Evolutionary conservation across 2,329 filamentous ascomycete genomes (phyloP), one percentile per base, ranked within the genome.

Genomic region (Nemania abortiva): DNA sequence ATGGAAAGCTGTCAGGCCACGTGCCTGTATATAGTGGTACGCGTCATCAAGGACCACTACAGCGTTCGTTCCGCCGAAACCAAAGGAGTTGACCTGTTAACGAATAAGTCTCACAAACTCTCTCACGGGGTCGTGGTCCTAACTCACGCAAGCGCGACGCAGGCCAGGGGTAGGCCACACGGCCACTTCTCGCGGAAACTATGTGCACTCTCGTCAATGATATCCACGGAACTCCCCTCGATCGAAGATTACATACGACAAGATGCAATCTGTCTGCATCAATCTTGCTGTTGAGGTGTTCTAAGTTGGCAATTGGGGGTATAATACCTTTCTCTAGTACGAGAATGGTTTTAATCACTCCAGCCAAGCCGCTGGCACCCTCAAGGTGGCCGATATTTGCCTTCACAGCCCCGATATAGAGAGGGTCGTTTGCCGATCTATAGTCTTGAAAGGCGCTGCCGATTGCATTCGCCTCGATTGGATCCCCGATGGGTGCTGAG

Each of bases 341-440:
- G 13, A 74, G 57, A 2, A 74, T 50, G 1, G 67, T 63, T 53
- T 72, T 74, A 42, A 76, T 69, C 7, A 76, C 39, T 50, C 74
- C 68, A n/a, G n/a, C n/a, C n/a, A n/a, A n/a, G n/a, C n/a, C n/a
- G n/a, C n/a, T n/a, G n/a, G n/a, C n/a, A n/a, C n/a, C n/a, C n/a
- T n/a, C n/a, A n/a, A n/a, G n/a, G n/a, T n/a, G n/a, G n/a, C n/a
- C n/a, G n/a, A n/a, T n/a, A n/a, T n/a, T n/a, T n/a, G n/a, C n/a
- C n/a, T n/a, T n/a, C n/a, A n/a, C n/a, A n/a, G n/a, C n/a, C n/a
- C n/a, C n/a, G n/a, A n/a, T n/a, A n/a, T n/a, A n/a, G n/a, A n/a
- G n/a, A n/a, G n/a, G n/a, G n/a, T n/a, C n/a, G n/a, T n/a, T n/a
- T n/a, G n/a, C n/a, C n/a, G n/a, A n/a, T n/a, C n/a, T n/a, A n/a